Evolutionary conservation across 2,329 filamentous ascomycete species (phyloP), one percentile per base, ranked within the genome.

Genomic region (Botryosphaeria dothidea): DNA sequence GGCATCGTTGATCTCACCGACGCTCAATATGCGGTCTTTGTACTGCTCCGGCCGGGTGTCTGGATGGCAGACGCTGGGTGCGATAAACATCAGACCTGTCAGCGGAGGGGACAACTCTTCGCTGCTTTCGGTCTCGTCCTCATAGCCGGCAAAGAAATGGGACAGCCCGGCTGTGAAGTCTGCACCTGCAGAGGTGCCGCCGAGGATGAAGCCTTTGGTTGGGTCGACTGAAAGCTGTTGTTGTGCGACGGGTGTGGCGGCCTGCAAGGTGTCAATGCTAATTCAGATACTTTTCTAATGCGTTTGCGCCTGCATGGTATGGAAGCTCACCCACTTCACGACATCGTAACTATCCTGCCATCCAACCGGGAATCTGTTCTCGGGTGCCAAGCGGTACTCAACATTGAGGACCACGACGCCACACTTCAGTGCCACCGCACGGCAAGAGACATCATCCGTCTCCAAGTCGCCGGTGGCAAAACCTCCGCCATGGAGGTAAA

Each of bases 401-500:
- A 56, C 51, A 13, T 56, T 56, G 17, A 56, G 13, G 34, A 56
- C 51, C 6, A 56, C 51, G 25, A 41, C 51, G 4, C 51, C 51
- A 6, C 29, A 56, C 19, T 21, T 17, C 17, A 34, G 19, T 4
- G 51, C 27, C 4, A 56, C 19, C 8, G 29, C 34, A 9, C 31
- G 29, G 51, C 27, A 56, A 3, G 34, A 34, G 3, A 34, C 3
- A 11, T 38, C 51, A 19, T 72, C 69, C n/a, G 67, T 66, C 46
- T 70, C 68, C 0, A 68, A 67, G 21, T 60, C 62, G n/a, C 71
- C 71, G 23, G 71, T 60, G 49, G 66, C 70, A 64, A 70, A 71
- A 9, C 71, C 71, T 6, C 71, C 71, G 25, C 69, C 71, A 51
- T 73, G 71, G 62, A 67, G 69, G 29, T 70, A 56, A 43, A 72